phyloP scores from a whole-genome alignment of 352 stramenopile species.

The Globisporangium nunn region DNA sequence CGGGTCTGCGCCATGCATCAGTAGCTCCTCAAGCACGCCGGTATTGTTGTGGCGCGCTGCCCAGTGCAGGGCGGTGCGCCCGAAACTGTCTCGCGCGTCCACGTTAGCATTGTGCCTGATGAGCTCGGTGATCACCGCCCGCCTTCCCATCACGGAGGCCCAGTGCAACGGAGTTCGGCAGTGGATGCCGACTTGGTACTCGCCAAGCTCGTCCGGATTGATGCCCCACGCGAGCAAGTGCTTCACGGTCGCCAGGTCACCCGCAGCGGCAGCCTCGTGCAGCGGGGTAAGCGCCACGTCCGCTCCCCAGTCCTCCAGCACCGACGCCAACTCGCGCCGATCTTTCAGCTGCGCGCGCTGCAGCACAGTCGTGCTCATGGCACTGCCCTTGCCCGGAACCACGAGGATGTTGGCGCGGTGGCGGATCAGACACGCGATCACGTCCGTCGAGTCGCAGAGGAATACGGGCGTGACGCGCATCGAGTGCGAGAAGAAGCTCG shows the following conservation, averaged over 20 bases:
- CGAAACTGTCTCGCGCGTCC: conserved; percentile 50
- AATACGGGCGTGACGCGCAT: conserved; percentile 72
- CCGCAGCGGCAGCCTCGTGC: conserved; percentile 53
- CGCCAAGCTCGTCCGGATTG: conserved; percentile 51
- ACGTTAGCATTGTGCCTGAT: conserved; percentile 40
- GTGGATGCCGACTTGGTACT: conserved; percentile 60
- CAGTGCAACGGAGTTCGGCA: conserved; percentile 65
- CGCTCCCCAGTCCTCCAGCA: conserved; percentile 65
- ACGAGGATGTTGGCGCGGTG: conserved; percentile 67
- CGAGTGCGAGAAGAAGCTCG: conserved; percentile 56
- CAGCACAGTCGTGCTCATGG: conserved; percentile 65
- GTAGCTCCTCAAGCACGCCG: conserved; percentile 40
- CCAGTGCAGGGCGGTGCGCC: conserved; percentile 70
- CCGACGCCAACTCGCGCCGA: conserved; percentile 40
- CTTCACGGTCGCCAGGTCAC: conserved; percentile 42
- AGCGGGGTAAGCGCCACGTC: conserved; percentile 75
- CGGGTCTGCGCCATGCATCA: conserved; percentile 42
- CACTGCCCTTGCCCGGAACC: conserved; percentile 50
- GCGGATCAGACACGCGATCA: conserved; percentile 52
- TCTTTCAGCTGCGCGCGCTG: conserved; percentile 60
- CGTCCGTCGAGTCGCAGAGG: conserved; percentile 60
- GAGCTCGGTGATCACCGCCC: conserved; percentile 42
- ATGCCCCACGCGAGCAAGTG: conserved; percentile 51
- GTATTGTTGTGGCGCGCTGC: conserved; percentile 66
- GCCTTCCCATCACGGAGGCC: conserved; percentile 62